These are phyloP conservation scores for Endoconidiophora laricicola DNA, from an alignment of 2,329 filamentous ascomycete genomes.

Conservation along the genomic window DNA sequence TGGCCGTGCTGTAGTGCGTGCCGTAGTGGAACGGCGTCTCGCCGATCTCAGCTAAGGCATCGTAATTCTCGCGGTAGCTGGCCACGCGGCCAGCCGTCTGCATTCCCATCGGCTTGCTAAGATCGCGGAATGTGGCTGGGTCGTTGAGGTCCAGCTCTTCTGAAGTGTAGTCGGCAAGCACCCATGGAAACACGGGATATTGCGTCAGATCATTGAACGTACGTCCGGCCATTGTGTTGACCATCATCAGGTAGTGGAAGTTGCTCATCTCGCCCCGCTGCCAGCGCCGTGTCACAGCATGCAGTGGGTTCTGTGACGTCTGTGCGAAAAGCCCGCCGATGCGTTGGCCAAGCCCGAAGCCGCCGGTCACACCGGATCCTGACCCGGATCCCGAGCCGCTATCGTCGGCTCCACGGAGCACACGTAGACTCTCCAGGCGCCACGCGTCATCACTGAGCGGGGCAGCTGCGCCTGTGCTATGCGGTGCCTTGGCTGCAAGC, in stretches of 20 bases:
- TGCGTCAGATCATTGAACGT: slow-evolving; percentile 98
- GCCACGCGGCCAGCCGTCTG: slow-evolving; percentile 61
- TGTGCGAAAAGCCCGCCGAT: slow-evolving; percentile 73
- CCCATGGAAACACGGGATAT: slow-evolving; percentile 96
- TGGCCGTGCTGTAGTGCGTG: slow-evolving; percentile 95
- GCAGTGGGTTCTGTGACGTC: slow-evolving; percentile 52
- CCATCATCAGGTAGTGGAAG: slow-evolving; percentile 95
- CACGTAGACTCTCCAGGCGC: slow-evolving; percentile 72
- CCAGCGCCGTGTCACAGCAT: slow-evolving; percentile 63
- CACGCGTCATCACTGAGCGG: slow-evolving; percentile 76
- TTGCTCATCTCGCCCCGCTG: slow-evolving; percentile 90
- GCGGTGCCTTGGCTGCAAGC: slow-evolving; percentile 63
- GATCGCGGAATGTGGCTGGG: slow-evolving; percentile 70
- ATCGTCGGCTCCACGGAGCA: slow-evolving; percentile 17
- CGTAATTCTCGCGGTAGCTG: slow-evolving; percentile 71
- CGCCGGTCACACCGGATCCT: neutral
- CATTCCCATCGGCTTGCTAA: slow-evolving; percentile 92
- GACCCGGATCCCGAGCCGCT: neutral
- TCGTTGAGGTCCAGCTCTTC: slow-evolving; percentile 78
- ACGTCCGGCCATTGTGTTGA: slow-evolving; percentile 91
- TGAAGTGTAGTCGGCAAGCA: slow-evolving; percentile 88
- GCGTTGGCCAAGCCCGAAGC: slow-evolving; percentile 42
- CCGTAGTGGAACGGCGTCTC: slow-evolving; percentile 93
- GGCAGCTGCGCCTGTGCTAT: slow-evolving; percentile 51
- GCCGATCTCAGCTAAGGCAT: slow-evolving; percentile 77